Evolutionary conservation across 768 basidiomycete species (phyloP).

Genomic region (Cystofilobasidium macerans): DNA sequence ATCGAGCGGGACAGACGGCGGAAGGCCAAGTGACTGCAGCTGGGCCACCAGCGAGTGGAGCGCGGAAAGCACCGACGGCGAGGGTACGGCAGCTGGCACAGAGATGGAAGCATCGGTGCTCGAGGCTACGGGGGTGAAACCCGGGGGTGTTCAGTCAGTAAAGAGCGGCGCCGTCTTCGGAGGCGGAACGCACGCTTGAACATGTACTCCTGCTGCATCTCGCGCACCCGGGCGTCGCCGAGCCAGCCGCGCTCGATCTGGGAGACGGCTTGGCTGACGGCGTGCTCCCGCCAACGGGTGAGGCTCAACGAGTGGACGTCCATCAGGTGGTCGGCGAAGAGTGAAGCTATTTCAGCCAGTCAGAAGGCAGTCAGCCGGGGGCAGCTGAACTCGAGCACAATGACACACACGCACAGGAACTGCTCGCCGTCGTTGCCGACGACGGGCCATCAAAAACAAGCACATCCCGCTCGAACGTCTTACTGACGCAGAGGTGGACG

Average conservation of each 20-base stretch:
- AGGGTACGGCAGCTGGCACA: conserved; percentile 3
- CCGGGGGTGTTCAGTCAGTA: no score
- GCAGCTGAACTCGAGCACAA: no score
- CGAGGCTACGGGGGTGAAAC: background rate
- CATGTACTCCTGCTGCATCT: conserved; percentile 6
- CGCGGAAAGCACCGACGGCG: background rate
- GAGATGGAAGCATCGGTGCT: background rate
- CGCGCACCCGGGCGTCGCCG: conserved; percentile 6
- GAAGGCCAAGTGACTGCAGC: conserved; percentile 10
- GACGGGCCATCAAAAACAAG: background rate
- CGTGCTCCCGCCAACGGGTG: background rate
- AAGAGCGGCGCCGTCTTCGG: no score
- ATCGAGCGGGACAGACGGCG: background rate
- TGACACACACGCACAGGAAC: no score
- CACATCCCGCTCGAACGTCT: conserved; percentile 9
- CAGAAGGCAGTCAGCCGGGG: no score
- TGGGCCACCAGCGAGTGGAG: conserved; percentile 17
- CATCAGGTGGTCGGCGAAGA: background rate
- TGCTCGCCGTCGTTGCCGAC: background rate
- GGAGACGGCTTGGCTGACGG: background rate
- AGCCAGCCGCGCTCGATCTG: background rate
- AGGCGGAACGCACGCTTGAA: conserved; percentile 22
- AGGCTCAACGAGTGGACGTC: background rate
- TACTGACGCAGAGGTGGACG: conserved; percentile 8
- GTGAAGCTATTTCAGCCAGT: background rate